A percentile compares a stretch with the other conserved stretches of the same genome.
Evolutionary conservation across 2,329 filamentous ascomycete species (phyloP).

Genomic region (Cladorrhinum sp.): DNA sequence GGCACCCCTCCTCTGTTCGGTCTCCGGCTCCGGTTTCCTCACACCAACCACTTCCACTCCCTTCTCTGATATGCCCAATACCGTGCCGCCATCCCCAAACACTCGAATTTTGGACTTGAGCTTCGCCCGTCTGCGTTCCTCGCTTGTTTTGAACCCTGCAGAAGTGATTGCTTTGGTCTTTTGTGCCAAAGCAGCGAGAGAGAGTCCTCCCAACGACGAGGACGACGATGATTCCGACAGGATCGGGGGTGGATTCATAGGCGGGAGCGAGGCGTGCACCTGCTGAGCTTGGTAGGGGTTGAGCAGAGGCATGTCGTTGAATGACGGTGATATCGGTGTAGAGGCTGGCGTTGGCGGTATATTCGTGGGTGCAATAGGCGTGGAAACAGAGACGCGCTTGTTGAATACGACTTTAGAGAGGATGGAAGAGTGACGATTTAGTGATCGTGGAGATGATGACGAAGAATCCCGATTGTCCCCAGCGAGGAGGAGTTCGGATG

Average conservation of each 20-base stretch:
- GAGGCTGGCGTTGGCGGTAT: neutral
- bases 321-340: neutral
- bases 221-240: neutral
- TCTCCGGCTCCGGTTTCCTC: neutral
- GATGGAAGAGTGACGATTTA: neutral
- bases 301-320: neutral
- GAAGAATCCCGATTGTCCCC: neutral
- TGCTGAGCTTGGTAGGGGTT: neutral
- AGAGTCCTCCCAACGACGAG: neutral
- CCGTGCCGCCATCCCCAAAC: constrained; percentile 3
- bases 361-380: neutral
- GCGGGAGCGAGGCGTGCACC: neutral
- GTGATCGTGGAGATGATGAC: neutral
- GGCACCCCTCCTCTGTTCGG: neutral
- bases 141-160: neutral
- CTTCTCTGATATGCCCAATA: neutral
- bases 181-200: neutral
- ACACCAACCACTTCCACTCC: neutral
- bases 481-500: neutral
- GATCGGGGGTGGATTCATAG: neutral
- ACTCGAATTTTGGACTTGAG: constrained; percentile 6
- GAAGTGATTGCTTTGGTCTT: neutral
- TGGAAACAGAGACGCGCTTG: neutral
- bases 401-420: neutral
- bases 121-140: neutral